Percentiles rank a stretch among this genome's conserved stretches.
These are phyloP conservation scores for Vitis labrusca DNA, from an alignment of 164 flowering plant species.

Conservation along the genomic window DNA sequence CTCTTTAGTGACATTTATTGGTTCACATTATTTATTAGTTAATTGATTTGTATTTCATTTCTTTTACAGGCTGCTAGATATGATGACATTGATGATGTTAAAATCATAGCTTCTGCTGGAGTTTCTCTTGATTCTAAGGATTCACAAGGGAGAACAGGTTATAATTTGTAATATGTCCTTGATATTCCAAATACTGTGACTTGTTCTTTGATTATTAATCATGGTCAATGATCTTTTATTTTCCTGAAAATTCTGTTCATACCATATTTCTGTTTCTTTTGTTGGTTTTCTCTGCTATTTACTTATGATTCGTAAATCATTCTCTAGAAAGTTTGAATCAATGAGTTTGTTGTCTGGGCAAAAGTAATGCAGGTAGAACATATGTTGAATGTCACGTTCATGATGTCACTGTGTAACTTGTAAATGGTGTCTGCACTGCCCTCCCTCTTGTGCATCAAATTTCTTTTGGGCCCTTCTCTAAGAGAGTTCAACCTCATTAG, in stretches of 20 bases:
- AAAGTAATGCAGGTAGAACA: neutral
- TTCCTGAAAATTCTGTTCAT: no score
- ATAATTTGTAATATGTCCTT: neutral
- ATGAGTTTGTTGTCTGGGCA: neutral
- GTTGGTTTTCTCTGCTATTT: neutral
- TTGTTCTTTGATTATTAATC: neutral
- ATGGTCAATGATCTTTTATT: neutral
- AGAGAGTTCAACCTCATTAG: no score
- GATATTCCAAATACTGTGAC: neutral
- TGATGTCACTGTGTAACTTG: neutral
- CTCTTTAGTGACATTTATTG: no score
- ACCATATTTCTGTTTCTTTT: neutral
- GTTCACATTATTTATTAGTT: neutral
- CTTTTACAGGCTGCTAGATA: constrained; percentile 84
- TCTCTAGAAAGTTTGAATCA: neutral
- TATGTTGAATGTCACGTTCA: neutral
- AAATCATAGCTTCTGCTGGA: constrained; percentile 58
- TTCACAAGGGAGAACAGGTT: constrained; percentile 84
- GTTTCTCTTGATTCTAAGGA: constrained; percentile 77
- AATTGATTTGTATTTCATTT: neutral
- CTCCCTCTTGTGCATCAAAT: no score
- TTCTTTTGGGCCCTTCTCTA: no score
- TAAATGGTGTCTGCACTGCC: neutral
- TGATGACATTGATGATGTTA: constrained; percentile 73
- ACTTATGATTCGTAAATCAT: neutral